Evolutionary conservation across 1,139 yeast genomes (phyloP), one percentile per base, ranked within the genome.

Genomic region (Suhomyces taliae): DNA sequence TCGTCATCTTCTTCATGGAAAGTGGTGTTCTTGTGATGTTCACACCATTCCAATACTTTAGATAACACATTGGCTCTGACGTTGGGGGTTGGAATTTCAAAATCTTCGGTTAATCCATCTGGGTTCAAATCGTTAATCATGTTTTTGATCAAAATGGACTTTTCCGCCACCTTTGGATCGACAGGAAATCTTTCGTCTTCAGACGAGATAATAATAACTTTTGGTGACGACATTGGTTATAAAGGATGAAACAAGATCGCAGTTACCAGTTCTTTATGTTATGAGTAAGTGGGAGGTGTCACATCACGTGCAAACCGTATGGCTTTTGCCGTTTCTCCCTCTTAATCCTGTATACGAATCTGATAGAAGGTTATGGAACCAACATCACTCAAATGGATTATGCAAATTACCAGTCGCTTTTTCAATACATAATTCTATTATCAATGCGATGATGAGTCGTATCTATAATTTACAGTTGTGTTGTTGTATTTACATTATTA

Each of bases 21-120:
- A 29, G 79, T 79, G 39, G 93, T 87, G 63, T 89, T 89, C 68
- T 85, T 87, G 74, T 95, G 98, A 66, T 93, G 95, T 64, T 90
- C 96, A 65, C 98, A 93, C 96, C 97, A 95, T 66, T 93, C 97
- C 49, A 95, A 77, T 14, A 95, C 95, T 65, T 91, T 91, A 64
- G 88, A 83, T 69, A 95, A 79, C 27, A 93, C 98, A 27, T 89
- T 81, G 15, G 90, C 82, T 60, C 95, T 76, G 40, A 90, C 97
- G 61, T 89, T 90, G 41, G 97, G 97, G 27, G 93, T 86, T 34
- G 98, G 98, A 58, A 91, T 85, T 59, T 90, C 96, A 53, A 88
- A 82, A 46, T 82, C 87, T 53, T 79, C 83, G 47, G 77, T 80
- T 50, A 81, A 74, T 14, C 81, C 82, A 54, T 76, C 81, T 37